A percentile compares a stretch with the other conserved stretches of the same genome.
These are phyloP conservation scores for Chytriomyces confervae DNA, from an alignment of 192 early-diverging fungal species.

Conservation along the genomic window DNA sequence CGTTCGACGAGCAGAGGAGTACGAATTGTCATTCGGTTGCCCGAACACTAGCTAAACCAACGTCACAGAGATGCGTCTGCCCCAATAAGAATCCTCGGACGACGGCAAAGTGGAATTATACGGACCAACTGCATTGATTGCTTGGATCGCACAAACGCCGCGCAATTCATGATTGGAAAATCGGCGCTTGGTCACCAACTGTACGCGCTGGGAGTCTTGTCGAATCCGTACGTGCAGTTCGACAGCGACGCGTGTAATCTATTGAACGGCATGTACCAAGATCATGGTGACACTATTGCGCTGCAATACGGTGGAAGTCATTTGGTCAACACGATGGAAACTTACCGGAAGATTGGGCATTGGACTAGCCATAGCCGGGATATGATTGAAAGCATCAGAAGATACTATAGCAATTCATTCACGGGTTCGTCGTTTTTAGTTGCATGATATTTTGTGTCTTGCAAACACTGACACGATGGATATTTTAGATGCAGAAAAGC, in stretches of 20 bases:
- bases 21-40: not conserved
- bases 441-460: not conserved
- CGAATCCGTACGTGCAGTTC: constrained; percentile 78
- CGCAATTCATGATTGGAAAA: constrained; percentile 95
- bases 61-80: not conserved
- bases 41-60: not conserved
- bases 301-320: constrained; percentile 93
- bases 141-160: constrained; percentile 96
- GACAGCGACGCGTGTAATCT: constrained; percentile 93
- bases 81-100: constrained; percentile 44
- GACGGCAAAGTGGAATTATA: constrained; percentile 82
- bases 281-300: constrained; percentile 94
- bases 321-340: constrained; percentile 97
- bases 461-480: not conserved
- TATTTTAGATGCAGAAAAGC: constrained; percentile 87
- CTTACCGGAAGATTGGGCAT: constrained; percentile 91
- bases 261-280: constrained; percentile 97
- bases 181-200: constrained; percentile 87
- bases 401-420: constrained; percentile 95
- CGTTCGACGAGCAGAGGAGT: constrained; percentile 30
- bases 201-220: constrained; percentile 80
- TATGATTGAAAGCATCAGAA: constrained; percentile 89
- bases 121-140: constrained; percentile 99
- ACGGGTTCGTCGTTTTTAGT: constrained; percentile 58
- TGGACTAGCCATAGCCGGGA: constrained; percentile 96